Evolutionary conservation across 768 basidiomycete genomes (phyloP).

Genomic region (Podaxis sp.): DNA sequence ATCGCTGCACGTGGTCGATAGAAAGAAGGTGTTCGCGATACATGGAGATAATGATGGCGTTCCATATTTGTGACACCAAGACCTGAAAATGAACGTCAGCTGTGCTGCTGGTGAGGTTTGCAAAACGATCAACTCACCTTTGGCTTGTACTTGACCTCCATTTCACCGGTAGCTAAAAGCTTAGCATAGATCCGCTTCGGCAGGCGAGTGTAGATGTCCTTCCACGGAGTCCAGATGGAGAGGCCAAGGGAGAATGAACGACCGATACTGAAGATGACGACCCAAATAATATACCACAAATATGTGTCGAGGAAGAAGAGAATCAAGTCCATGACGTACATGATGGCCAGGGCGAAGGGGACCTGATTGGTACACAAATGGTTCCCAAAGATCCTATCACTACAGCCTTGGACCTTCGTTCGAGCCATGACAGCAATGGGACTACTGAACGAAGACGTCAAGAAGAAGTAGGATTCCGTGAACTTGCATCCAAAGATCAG

Average conservation of each 20-base stretch:
- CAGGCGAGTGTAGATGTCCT: constrained; percentile 92
- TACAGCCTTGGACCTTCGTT: constrained; percentile 90
- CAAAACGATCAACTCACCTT: constrained; percentile 41
- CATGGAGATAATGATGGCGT: constrained; percentile 99
- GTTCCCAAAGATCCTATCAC: constrained; percentile 78
- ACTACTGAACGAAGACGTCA: constrained; percentile 94
- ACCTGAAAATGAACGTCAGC: constrained; percentile 37
- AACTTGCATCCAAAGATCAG: constrained; percentile 98
- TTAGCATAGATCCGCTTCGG: constrained; percentile 99
- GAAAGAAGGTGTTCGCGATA: constrained; percentile 97
- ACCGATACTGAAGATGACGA: constrained; percentile 89
- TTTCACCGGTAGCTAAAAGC: constrained; percentile 90
- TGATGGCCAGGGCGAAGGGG: constrained; percentile 92
- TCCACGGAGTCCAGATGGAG: constrained; percentile 99
- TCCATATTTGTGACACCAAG: constrained; percentile 98
- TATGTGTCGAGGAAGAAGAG: constrained; percentile 99
- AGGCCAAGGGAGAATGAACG: constrained; percentile 91
- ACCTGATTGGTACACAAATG: constrained; percentile 90
- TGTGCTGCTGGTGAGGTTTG: background rate
- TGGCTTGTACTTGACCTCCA: constrained; percentile 99
- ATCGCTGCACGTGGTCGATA: constrained; percentile 96
- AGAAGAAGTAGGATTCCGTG: constrained; percentile 96
- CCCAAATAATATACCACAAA: constrained; percentile 99
- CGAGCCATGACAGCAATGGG: constrained; percentile 97
- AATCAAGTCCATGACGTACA: constrained; percentile 98